Conservation (phyloP, 129 eudicot species). For the Tagetes patula region DNA sequence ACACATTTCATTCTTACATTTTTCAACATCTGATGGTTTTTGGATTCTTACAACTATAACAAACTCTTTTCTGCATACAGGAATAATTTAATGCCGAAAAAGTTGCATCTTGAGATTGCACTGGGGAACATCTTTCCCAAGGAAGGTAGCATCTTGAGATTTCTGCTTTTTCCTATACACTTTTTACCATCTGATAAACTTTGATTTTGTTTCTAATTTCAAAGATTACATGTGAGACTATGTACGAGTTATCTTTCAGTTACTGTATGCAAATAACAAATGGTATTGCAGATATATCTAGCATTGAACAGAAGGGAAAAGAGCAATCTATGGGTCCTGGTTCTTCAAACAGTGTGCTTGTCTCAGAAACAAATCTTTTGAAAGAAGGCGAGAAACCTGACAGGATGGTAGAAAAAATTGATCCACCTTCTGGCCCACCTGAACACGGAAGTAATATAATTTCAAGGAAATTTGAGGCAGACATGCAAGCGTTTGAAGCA, state of each 20-base stretch:
- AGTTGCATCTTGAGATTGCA: slow-evolving; percentile 93
- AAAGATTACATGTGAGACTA: slow-evolving; percentile 13
- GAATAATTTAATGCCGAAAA: slow-evolving; percentile 80
- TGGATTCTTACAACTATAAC: slow-evolving; percentile 2
- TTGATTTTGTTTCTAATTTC: slow-evolving; percentile 2
- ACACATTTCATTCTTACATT: neutral
- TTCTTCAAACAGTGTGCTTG: slow-evolving; percentile 40
- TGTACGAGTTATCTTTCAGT: slow-evolving; percentile 4
- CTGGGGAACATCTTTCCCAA: slow-evolving; percentile 70
- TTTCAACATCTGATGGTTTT: slow-evolving; percentile 11
- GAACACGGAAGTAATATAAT: slow-evolving; percentile 37
- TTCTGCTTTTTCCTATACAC: neutral
- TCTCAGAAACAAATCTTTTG: slow-evolving; percentile 39
- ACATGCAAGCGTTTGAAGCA: slow-evolving; percentile 42
- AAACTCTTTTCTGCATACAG: slow-evolving; percentile 41
- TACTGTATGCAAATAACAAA: slow-evolving; percentile 21
- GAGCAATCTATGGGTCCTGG: slow-evolving; percentile 56
- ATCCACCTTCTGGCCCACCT: slow-evolving; percentile 31
- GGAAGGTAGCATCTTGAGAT: slow-evolving; percentile 67
- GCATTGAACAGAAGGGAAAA: slow-evolving; percentile 63
- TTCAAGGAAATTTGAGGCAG: slow-evolving; percentile 47
- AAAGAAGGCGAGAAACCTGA: slow-evolving; percentile 53
- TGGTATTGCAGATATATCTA: slow-evolving; percentile 57
- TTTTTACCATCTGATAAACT: neutral
- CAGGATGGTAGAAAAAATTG: slow-evolving; percentile 37